A percentile compares a stretch with the other conserved stretches of the same genome.
phyloP scores from a whole-genome alignment of 495 filamentous ascomycete species.

The Cercophora samala region DNA sequence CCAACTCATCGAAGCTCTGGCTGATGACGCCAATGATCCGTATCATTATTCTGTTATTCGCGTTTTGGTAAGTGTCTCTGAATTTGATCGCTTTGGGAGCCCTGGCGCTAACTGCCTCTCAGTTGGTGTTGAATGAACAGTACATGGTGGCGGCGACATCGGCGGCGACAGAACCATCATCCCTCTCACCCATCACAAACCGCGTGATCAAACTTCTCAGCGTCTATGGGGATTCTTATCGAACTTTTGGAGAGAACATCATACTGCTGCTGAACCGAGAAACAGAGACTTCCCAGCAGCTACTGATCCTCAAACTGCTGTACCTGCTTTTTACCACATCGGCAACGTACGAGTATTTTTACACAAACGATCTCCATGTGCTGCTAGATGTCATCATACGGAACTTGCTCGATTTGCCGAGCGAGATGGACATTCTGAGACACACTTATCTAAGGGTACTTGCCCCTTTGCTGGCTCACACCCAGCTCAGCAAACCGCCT shows the following conservation, averaged over 20 bases:
- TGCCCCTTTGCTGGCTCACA: constrained; percentile 84
- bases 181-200: constrained; percentile 67
- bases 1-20: constrained; percentile 80
- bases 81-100: background rate
- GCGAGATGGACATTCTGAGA: constrained; percentile 71
- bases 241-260: constrained; percentile 96
- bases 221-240: constrained; percentile 71
- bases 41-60: constrained; percentile 96
- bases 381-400: constrained; percentile 94
- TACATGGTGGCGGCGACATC: constrained; percentile 80
- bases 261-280: constrained; percentile 95
- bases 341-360: constrained; percentile 94
- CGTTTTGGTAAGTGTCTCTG: constrained; percentile 64
- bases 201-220: constrained; percentile 88
- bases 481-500: constrained; percentile 77
- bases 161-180: constrained; percentile 51
- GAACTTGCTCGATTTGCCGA: constrained; percentile 88
- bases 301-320: constrained; percentile 90
- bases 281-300: constrained; percentile 86
- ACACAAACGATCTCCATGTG: constrained; percentile 93
- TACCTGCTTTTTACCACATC: constrained; percentile 92
- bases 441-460: constrained; percentile 98
- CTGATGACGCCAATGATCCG: constrained; percentile 86
- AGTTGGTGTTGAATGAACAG: constrained; percentile 97
- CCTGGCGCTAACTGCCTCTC: constrained; percentile 12